Conservation (phyloP, 495 filamentous ascomycete genomes). For the Lophiostoma macrostomum region DNA sequence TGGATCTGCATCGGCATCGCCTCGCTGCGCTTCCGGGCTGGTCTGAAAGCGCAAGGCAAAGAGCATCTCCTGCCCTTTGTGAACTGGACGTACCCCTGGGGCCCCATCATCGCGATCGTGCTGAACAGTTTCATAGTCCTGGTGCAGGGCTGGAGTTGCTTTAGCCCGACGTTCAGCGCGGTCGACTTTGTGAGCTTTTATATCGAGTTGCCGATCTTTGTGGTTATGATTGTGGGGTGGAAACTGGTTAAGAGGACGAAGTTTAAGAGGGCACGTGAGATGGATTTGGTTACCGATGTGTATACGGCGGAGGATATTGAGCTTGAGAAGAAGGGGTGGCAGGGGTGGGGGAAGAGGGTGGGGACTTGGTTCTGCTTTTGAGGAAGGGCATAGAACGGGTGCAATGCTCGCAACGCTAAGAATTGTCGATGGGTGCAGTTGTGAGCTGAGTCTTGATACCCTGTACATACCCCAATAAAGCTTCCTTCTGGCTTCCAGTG, state of each 20-base stretch:
- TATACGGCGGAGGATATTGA: conserved; percentile 41
- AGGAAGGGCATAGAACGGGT: too few relatives aligned
- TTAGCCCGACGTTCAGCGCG: conserved; percentile 50
- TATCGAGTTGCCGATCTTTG: conserved; percentile 51
- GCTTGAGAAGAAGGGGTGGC: conserved; percentile 18
- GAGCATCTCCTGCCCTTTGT: too few relatives aligned
- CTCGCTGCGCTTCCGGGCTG: conserved; percentile 1
- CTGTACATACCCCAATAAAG: too few relatives aligned
- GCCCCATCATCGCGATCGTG: conserved; percentile 50
- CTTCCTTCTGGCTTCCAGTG: too few relatives aligned
- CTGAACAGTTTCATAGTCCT: conserved; percentile 57
- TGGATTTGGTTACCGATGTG: conserved; percentile 56
- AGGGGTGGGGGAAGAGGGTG: conserved; percentile 22
- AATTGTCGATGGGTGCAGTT: too few relatives aligned
- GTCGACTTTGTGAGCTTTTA: conserved; percentile 55
- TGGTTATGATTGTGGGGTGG: conserved; percentile 52
- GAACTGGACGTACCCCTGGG: too few relatives aligned
- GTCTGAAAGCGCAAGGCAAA: too few relatives aligned
- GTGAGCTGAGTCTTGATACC: too few relatives aligned
- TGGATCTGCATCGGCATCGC: conserved; percentile 6
- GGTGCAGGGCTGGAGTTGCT: conserved; percentile 59
- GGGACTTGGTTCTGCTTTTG: conserved; percentile 35
- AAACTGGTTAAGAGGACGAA: conserved; percentile 49
- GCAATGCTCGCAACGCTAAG: too few relatives aligned
- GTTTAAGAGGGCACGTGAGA: conserved; percentile 42